These are phyloP conservation scores for Trichoderma aggressivum DNA, from an alignment of 2,329 filamentous ascomycete genomes.

Conservation along the genomic window DNA sequence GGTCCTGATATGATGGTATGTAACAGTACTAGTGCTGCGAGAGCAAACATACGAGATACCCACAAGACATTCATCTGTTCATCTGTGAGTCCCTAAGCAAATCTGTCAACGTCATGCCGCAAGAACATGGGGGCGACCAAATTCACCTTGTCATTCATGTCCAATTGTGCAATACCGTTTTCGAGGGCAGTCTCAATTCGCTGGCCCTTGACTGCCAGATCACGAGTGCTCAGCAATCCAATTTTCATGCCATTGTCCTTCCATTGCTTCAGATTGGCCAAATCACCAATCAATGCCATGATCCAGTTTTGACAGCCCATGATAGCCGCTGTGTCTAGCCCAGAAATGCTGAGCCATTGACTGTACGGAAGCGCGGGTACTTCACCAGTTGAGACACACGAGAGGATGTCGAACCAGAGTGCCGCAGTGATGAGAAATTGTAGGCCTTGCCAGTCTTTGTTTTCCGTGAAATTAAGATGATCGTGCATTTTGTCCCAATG, in stretches of 20 bases:
- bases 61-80: neutral
- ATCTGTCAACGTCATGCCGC: neutral
- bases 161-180: neutral
- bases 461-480: neutral
- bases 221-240: neutral
- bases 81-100: neutral
- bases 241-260: neutral
- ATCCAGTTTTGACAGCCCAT: neutral
- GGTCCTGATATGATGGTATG: neutral
- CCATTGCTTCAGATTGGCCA: neutral
- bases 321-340: neutral
- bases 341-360: neutral
- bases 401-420: neutral
- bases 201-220: neutral
- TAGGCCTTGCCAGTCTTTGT: neutral
- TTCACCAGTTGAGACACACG: neutral
- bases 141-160: neutral
- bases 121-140: accelerated
- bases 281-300: neutral
- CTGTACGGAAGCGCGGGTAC: neutral
- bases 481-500: neutral
- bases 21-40: neutral
- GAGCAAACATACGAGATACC: neutral
- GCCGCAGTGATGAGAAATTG: neutral
- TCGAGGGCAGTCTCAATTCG: neutral